These are phyloP conservation scores for Aureobasidium sp. DNA, from an alignment of 2,329 filamentous ascomycete genomes.

Conservation along the genomic window DNA sequence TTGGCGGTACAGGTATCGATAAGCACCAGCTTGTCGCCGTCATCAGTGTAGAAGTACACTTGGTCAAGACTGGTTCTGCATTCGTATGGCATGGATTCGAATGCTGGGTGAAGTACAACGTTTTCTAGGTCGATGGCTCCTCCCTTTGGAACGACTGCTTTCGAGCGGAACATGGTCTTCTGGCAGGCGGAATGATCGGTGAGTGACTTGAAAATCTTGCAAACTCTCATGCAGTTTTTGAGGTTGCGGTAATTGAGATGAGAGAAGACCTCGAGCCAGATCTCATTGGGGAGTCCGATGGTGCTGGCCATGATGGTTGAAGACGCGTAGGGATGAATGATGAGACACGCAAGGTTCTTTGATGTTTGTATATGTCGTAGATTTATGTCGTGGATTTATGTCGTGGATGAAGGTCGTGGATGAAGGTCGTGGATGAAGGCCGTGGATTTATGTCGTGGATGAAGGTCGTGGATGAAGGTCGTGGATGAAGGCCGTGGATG, in stretches of 20 bases:
- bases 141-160: not conserved
- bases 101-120: not conserved
- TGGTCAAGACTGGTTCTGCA: not conserved
- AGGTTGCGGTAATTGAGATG: not conserved
- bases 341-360: no score
- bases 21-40: not conserved
- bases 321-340: no score
- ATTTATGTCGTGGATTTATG: no score
- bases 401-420: no score
- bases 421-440: no score
- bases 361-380: no score
- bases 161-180: not conserved
- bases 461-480: no score
- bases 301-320: not conserved
- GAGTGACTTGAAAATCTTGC: not conserved
- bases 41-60: not conserved
- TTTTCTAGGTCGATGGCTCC: not conserved
- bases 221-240: not conserved
- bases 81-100: not conserved
- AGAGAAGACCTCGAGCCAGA: not conserved
- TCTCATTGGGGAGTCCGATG: not conserved
- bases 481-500: no score
- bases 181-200: not conserved
- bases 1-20: not conserved
- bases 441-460: no score